Base-by-base conservation (phyloP, 148 eudicot genomes). In the Rhododendron ovatum region DNA sequence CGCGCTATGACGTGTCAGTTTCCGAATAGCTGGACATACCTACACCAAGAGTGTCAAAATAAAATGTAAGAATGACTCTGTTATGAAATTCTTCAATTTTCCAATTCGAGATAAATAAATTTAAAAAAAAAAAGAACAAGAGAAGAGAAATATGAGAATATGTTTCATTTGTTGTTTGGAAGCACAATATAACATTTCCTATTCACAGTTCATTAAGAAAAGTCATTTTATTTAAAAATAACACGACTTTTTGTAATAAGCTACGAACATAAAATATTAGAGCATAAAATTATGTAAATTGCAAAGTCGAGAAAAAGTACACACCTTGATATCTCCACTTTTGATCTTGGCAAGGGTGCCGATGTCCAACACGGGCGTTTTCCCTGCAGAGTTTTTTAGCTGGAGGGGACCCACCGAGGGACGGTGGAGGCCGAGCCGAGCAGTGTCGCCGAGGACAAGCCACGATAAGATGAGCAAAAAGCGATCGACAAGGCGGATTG, bases 291-390 rank as follows among this genome's bases (percentile, higher is more conserved):
- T 33, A 28, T 5, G 43, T 39, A 5, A 73, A 69, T 48, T 63
- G 43, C 22, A 57, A 67, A 35, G 24, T 28, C n/a, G 13, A n/a
- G 59, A 37, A 39, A 9, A 33, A 45, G 0, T 12, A 13, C 12
- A 13, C 88, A 94, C 96, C 96, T 94, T 91, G 84, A 94, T 91
- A 85, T 94, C 89, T 80, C 96, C 96, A 10, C 79, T 90, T 89
- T 91, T 93, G 86, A 94, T 94, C 87, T 91, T 93, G 84, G 91
- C 92, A 83, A 94, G 92, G 22, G 96, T 94, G 50, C 96, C 96
- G 59, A 92, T 93, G 83, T 94, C 96, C 73, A 94, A 77, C 37
- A 94, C 96, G 1, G 96, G 96, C 1, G 96, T 94, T 61, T 94
- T 94, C 1, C 96, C 96, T 7, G 94, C 85, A 78, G 87, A 59